Base-by-base conservation (phyloP, 176 grass and related monocot genomes). In the Lolium multiflorum region DNA sequence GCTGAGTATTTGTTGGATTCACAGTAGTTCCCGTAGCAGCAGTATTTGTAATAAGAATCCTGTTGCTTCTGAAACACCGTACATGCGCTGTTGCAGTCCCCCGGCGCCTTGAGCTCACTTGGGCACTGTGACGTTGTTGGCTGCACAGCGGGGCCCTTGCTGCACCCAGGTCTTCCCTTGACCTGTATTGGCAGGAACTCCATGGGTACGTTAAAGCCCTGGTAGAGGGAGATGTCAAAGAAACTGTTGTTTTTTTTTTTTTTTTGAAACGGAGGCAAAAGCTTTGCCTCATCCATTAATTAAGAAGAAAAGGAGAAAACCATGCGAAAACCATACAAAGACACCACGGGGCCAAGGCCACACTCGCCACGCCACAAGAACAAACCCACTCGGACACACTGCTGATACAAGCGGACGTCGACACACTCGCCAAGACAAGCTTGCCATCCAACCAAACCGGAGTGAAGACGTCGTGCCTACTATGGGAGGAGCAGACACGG, bases 161-260 rank as follows among this genome's bases (percentile, higher is more conserved):
- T 77, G 75, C 77, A 79, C 77, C 37, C 56, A 4, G 17, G 0
- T 3, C 13, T 6, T 5, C 76, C 22, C 59, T 46, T 15, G 5
- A 3, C 41, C 20, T 20, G 91, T 88, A 43, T 55, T 41, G 82
- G 88, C 60, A 87, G 0, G 85, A 93, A 87, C 38, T 77, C 56
- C 76, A 93, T 84, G 11, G 84, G 85, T 73, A 93, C 84, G 52
- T 93, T 93, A 76, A 87, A 93, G 5, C 91, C 91, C 21, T 90
- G 35, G 3, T 52, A 3, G 2, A 83, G 75, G 80, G 83, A 90
- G 84, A 90, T 80, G 66, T 87, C 67, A 2, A 83, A 78, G 55
- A 5, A 78, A 43, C 37, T 39, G 4, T 1, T 14, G 16, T 3
- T 7, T 17, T n/a, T n/a, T n/a, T n/a, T n/a, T n/a, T n/a, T n/a